phyloP scores from a whole-genome alignment of 1,284 basidiomycete genomes.

The Bjerkandera adusta region DNA sequence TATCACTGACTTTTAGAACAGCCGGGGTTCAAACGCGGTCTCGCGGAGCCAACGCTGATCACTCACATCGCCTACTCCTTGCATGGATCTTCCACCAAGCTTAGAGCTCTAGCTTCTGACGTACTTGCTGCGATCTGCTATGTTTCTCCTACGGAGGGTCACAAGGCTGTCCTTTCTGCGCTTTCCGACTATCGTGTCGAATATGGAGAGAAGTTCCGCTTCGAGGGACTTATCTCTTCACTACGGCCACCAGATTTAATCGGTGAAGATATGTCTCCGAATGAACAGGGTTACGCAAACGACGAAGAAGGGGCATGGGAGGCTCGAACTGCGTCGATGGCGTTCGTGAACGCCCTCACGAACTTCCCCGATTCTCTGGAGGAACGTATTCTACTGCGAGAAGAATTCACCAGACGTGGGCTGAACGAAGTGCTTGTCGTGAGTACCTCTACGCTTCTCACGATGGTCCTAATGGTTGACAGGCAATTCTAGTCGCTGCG shows the following conservation, averaged over 20 bases:
- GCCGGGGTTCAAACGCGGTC: slow-evolving; percentile 73
- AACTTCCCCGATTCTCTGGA: slow-evolving; percentile 78
- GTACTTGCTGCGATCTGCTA: slow-evolving; percentile 84
- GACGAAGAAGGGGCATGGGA: slow-evolving; percentile 80
- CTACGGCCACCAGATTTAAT: slow-evolving; percentile 53
- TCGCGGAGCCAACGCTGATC: slow-evolving; percentile 66
- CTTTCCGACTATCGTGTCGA: slow-evolving; percentile 76
- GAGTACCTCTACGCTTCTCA: slow-evolving; percentile 31
- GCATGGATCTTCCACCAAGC: slow-evolving; percentile 64
- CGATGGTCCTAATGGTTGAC: background rate
- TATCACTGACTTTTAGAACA: slow-evolving; percentile 26
- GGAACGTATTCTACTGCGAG: slow-evolving; percentile 73
- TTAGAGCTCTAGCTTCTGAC: slow-evolving; percentile 73
- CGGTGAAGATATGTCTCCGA: slow-evolving; percentile 34
- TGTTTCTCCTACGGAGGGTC: slow-evolving; percentile 69
- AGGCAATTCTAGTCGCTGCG: slow-evolving; percentile 54
- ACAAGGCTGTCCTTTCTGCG: slow-evolving; percentile 72
- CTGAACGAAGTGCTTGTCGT: slow-evolving; percentile 84
- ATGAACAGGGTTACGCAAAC: slow-evolving; percentile 36
- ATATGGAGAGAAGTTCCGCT: slow-evolving; percentile 77
- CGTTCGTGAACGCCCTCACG: slow-evolving; percentile 78
- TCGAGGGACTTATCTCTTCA: slow-evolving; percentile 71
- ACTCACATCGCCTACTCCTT: slow-evolving; percentile 75
- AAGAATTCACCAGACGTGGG: slow-evolving; percentile 79
- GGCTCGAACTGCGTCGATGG: slow-evolving; percentile 73